Conservation (phyloP, 176 grass and related monocot genomes). For the Thalia dealbata region DNA sequence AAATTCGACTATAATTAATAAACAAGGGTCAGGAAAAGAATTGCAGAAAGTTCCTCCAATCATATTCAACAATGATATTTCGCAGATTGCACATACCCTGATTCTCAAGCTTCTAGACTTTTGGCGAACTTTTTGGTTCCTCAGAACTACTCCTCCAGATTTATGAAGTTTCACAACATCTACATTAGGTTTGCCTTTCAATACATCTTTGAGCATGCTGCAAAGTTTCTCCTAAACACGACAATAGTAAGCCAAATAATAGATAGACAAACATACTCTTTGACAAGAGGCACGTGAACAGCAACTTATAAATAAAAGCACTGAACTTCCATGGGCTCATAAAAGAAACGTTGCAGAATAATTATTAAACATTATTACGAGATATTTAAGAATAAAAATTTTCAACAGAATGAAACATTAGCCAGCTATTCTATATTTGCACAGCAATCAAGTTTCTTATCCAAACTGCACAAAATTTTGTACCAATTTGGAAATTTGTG, state of each 20-base stretch:
- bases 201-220: slow-evolving; percentile 89
- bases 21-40: neutral
- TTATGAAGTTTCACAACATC: slow-evolving; percentile 98
- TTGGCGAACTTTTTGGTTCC: slow-evolving; percentile 82
- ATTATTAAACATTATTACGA: neutral
- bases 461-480: neutral
- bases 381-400: neutral
- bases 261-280: neutral
- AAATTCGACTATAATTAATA: neutral
- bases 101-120: slow-evolving; percentile 75
- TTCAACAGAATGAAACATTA: neutral
- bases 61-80: neutral
- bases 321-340: neutral
- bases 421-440: neutral
- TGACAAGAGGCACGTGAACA: neutral
- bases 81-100: slow-evolving; percentile 39
- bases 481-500: no score
- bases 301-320: neutral
- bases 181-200: slow-evolving; percentile 69
- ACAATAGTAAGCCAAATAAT: neutral
- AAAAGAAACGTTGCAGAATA: neutral
- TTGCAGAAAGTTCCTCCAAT: neutral
- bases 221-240: slow-evolving; percentile 82
- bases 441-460: neutral
- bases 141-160: slow-evolving; percentile 93